Evolutionary conservation across 2,329 filamentous ascomycete genomes (phyloP).

Genomic region (Botrytis sinoallii): DNA sequence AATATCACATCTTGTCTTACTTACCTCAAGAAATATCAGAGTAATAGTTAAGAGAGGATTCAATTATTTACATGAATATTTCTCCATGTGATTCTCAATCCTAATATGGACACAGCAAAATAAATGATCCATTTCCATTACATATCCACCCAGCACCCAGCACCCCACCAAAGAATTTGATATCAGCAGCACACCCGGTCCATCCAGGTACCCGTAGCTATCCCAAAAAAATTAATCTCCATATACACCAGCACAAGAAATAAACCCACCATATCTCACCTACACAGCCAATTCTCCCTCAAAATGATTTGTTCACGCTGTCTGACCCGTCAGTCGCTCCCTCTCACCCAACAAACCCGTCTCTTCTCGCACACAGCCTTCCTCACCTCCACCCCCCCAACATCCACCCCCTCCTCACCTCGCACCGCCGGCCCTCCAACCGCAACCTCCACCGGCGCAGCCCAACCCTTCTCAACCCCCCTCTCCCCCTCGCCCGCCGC

Average conservation of each 20-base stretch:
- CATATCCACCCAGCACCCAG: not conserved
- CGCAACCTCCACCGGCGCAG: constrained; percentile 32
- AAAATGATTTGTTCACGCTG: constrained; percentile 45
- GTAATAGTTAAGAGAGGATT: too few species aligned
- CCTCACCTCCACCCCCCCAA: constrained; percentile 31
- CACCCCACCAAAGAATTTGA: constrained; percentile 24
- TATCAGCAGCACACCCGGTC: constrained; percentile 26
- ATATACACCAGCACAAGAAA: constrained; percentile 29
- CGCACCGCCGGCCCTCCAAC: constrained; percentile 25
- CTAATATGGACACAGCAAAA: not conserved
- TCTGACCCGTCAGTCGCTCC: constrained; percentile 44
- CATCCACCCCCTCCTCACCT: constrained; percentile 24
- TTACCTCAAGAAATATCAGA: too few species aligned
- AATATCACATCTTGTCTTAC: not conserved
- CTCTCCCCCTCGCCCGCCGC: constrained; percentile 31
- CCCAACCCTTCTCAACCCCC: constrained; percentile 38
- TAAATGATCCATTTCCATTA: not conserved
- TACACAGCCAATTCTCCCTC: constrained; percentile 2
- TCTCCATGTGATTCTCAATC: not conserved
- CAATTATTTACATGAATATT: not conserved
- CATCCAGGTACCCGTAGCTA: constrained; percentile 27
- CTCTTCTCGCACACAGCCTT: constrained; percentile 20
- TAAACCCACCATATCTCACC: constrained; percentile 22
- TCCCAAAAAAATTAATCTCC: constrained; percentile 30
- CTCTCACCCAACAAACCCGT: constrained; percentile 20